phyloP scores from a whole-genome alignment of 2,329 filamentous ascomycete genomes.

The Xylariomycetidae sp. region DNA sequence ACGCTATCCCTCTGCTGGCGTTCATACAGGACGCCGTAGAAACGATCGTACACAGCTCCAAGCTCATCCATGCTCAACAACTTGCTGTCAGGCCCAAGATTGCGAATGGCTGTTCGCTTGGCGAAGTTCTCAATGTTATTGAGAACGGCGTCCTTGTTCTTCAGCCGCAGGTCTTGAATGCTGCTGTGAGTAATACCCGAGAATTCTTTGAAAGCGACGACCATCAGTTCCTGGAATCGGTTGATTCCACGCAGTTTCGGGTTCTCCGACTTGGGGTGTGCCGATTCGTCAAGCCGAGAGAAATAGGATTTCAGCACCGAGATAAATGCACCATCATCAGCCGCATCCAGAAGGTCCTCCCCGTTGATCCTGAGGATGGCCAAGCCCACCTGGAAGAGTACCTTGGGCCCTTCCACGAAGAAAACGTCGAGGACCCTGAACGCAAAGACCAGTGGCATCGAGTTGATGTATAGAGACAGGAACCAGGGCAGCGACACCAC shows the following conservation, averaged over 20 bases:
- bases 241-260: constrained; percentile 91
- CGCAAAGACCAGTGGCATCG: constrained; percentile 96
- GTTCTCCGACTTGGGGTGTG: constrained; percentile 92
- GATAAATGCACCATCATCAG: constrained; percentile 94
- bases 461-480: constrained; percentile 96
- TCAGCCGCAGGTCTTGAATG: constrained; percentile 80
- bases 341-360: constrained; percentile 86
- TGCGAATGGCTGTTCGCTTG: constrained; percentile 92
- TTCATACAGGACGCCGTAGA: constrained; percentile 88
- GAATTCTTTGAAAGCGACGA: constrained; percentile 98
- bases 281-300: constrained; percentile 85
- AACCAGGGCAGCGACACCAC: constrained; percentile 98
- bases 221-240: constrained; percentile 96
- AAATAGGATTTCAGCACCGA: constrained; percentile 95
- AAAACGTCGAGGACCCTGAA: constrained; percentile 96
- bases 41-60: constrained; percentile 85
- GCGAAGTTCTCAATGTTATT: constrained; percentile 97
- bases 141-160: constrained; percentile 90
- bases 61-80: constrained; percentile 79
- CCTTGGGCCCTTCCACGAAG: constrained; percentile 95
- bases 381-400: constrained; percentile 91
- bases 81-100: constrained; percentile 94
- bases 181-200: constrained; percentile 89
- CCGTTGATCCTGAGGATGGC: constrained; percentile 97
- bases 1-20: constrained; percentile 76